Base-by-base conservation (phyloP, 768 basidiomycete genomes). In the Rhodocollybia butyracea region DNA sequence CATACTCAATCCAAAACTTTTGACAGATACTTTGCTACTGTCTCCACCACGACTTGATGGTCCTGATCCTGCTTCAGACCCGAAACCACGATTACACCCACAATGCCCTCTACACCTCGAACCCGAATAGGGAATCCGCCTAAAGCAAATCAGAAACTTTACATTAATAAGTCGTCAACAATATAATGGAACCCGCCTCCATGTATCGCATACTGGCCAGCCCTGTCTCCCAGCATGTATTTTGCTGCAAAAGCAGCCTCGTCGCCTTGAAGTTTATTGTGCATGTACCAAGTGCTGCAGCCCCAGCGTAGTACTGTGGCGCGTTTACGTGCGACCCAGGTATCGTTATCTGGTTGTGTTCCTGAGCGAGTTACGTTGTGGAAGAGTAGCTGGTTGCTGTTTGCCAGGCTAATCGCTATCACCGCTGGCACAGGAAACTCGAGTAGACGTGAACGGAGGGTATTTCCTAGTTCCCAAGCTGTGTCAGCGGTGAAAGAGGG, bases 11-110 rank as follows among this genome's bases (percentile, higher is more conserved):
- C n/a, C n/a, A n/a, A n/a, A n/a, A n/a, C n/a, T n/a, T 51, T 47
- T 27, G 58, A 61, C 24, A 70, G 58, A 51, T 65, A 69, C 26
- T 66, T 60, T 52, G 57, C 51, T 22, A 69, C 64, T 11, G 65
- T 61, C 26, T 71, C 64, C 11, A 68, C 65, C 12, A 72, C 60
- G 32, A 69, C 64, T 5, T 52, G 57, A 39, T 73, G 71, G 26
- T 72, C 69, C 51, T 64, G 61, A 19, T 67, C 64, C 57, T 67
- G 62, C 40, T 51, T 56, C 47, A 73, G 54, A 8, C 70, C 72
- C 38, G 66, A 66, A 1, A 72, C 72, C 12, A 70, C 70, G n/a
- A 73, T 68, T 26, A 68, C 71, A 0, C 67, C 72, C 2, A 72
- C 63, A 6, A 70, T 5, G 0, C 69, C 68, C 24, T 73, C 70